Evolutionary conservation across 805 yeast species (phyloP), one percentile per base, ranked within the genome.

Genomic region (Candida lessepsii): DNA sequence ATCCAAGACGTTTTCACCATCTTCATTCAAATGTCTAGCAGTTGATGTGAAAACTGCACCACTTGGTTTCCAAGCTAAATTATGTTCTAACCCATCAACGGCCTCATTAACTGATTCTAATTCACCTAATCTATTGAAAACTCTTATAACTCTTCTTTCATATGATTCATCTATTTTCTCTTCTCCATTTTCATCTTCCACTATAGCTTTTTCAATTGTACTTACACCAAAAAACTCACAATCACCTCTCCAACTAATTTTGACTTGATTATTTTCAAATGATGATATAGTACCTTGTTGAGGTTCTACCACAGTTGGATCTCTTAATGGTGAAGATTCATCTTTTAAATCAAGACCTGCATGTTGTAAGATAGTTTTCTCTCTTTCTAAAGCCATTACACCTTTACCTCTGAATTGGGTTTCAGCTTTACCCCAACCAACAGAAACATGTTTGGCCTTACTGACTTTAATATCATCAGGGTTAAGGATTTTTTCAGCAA

Each of bases 391-490:
- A 6, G 85, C 88, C 53, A 82, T 83, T 21, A 86, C 93, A 47
- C 99, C 99, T 54, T 77, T 82, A 37, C 99, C 99, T 61, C 84
- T 81, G 61, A 93, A 93, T 64, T 93, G 99, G 0, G 99, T 93
- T 60, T 91, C 98, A 50, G 83, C 82, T 46, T 84, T 86, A 56
- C 99, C 99, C 99, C 99, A 93, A 18, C 99, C 99, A 30, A 93
- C 96, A 19, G 91, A 83, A 26, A 93, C 96, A 56, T 93, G 96
- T 49, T 81, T 82, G 2, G 89, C 81, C 23, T 71, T 67, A 36
- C 78, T 63, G 29, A 67, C 62, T 29, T 60, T 56, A 34, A 90
- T 70, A 57, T 93, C 99, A 7, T 72, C 74, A 0, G 75, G 65
- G 33, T 72, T 61, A 44, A 89, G 61, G 21, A 63, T 59, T 41